These are phyloP conservation scores for Lachancea lanzarotensis DNA, from an alignment of 805 yeast genomes.

Conservation along the genomic window DNA sequence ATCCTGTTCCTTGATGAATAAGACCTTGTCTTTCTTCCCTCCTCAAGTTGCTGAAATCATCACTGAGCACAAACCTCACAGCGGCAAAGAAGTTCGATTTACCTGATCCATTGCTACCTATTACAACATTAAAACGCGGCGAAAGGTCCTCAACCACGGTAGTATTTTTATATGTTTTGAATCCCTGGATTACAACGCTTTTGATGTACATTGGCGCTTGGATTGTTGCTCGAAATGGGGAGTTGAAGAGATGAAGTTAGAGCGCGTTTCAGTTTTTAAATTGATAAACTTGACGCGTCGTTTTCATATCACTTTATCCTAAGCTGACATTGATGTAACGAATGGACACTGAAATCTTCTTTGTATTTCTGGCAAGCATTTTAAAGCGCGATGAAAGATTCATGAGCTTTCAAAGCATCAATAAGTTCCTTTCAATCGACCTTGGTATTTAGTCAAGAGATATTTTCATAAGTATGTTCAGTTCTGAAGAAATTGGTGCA, in stretches of 20 bases:
- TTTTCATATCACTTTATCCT: background rate
- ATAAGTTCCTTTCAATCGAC: no score
- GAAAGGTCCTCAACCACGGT: constrained; percentile 71
- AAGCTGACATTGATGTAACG: background rate
- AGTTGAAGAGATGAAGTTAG: background rate
- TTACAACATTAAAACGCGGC: constrained; percentile 77
- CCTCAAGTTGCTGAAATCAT: constrained; percentile 77
- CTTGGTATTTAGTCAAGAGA: no score
- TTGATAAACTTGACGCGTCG: constrained; percentile 4
- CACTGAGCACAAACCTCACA: constrained; percentile 83
- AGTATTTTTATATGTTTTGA: constrained; percentile 83
- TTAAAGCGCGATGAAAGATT: no score
- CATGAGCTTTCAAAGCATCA: no score
- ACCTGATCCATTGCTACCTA: constrained; percentile 95
- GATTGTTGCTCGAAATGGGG: background rate
- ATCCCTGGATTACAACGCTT: constrained; percentile 76
- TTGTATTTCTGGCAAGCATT: no score
- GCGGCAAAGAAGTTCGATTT: constrained; percentile 95
- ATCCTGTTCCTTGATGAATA: constrained; percentile 85
- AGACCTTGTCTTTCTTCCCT: constrained; percentile 81
- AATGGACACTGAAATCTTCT: no score
- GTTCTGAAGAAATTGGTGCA: no score
- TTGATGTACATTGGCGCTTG: constrained; percentile 35
- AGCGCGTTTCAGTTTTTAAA: constrained; percentile 1
- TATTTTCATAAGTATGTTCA: no score